A percentile compares a stretch with the other conserved stretches of the same genome.
Conservation (phyloP, 2,329 filamentous ascomycete genomes). For the Exophiala spinifera region DNA sequence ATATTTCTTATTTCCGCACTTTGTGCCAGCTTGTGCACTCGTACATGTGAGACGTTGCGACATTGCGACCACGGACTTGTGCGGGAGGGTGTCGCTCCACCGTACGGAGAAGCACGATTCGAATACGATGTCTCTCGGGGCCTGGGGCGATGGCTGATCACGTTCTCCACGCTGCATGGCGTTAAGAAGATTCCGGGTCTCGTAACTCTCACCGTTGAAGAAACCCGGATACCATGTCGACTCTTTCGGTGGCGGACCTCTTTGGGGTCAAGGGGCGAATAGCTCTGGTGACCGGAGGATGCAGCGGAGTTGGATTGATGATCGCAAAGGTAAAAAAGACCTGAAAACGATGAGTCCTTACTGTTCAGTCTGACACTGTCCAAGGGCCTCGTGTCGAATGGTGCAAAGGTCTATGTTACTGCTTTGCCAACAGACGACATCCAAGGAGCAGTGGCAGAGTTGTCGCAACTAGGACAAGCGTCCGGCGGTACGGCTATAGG, state of each 20-base stretch:
- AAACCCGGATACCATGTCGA: conserved; percentile 4
- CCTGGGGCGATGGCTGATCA: not conserved
- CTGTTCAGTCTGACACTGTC: not conserved
- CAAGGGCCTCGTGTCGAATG: conserved; percentile 45
- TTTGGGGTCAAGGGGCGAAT: conserved; percentile 42
- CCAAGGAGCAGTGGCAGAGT: conserved; percentile 36
- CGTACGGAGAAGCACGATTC: conserved; percentile 5
- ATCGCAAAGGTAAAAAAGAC: conserved; percentile 44
- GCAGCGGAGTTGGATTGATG: conserved; percentile 49
- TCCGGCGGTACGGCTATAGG: conserved; percentile 41
- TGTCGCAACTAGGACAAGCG: conserved; percentile 39
- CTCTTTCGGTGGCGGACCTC: conserved; percentile 25
- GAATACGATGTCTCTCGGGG: not conserved
- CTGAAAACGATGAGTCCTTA: not conserved
- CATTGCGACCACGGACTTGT: conserved; percentile 12
- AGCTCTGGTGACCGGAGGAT: conserved; percentile 45
- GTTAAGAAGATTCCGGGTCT: conserved; percentile 1
- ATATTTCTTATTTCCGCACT: too few relatives aligned
- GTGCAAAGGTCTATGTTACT: conserved; percentile 48
- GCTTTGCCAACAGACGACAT: conserved; percentile 44
- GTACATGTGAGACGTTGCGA: not conserved
- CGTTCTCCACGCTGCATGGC: not conserved
- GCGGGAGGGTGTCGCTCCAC: conserved; percentile 1
- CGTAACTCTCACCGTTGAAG: not conserved
- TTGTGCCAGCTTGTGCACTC: too few relatives aligned